Conservation (phyloP, 208 protist species). For the Crithidia bombi region DNA sequence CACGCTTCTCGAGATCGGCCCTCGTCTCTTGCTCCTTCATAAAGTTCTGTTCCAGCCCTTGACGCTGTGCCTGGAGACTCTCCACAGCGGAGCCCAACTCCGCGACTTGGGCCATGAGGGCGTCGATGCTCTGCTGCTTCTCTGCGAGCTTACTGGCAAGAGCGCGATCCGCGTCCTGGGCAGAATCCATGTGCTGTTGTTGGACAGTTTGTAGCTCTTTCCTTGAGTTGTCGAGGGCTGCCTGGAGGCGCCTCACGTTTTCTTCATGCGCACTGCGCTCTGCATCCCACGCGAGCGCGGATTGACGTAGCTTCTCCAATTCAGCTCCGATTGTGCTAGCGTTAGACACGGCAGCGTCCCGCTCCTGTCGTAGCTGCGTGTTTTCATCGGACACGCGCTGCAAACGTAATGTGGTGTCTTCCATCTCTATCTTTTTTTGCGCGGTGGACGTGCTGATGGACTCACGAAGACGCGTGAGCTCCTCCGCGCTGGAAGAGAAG, state of each 20-base stretch:
- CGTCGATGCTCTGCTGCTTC: background rate
- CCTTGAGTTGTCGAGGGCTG: background rate
- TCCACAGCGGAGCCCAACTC: background rate
- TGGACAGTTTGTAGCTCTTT: background rate
- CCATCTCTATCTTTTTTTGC: background rate
- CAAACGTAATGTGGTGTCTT: conserved; percentile 4
- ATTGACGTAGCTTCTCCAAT: background rate
- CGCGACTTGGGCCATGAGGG: background rate
- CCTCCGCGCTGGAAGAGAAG: background rate
- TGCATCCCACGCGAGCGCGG: background rate
- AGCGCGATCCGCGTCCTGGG: background rate
- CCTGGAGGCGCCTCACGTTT: background rate
- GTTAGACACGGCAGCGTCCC: background rate
- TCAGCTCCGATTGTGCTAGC: background rate
- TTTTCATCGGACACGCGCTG: conserved; percentile 5
- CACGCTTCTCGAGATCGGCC: background rate
- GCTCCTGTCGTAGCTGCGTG: background rate
- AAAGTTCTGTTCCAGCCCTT: background rate
- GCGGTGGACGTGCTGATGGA: background rate
- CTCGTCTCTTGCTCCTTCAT: background rate
- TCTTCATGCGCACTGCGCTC: conserved; percentile 3
- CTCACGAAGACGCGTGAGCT: background rate
- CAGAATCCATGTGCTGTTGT: background rate
- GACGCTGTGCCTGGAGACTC: background rate
- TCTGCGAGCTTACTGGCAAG: background rate